Percentiles rank a stretch among this genome's conserved stretches.
Evolutionary conservation across 2,329 filamentous ascomycete species (phyloP).

Genomic region (Rhinocladiella similis): DNA sequence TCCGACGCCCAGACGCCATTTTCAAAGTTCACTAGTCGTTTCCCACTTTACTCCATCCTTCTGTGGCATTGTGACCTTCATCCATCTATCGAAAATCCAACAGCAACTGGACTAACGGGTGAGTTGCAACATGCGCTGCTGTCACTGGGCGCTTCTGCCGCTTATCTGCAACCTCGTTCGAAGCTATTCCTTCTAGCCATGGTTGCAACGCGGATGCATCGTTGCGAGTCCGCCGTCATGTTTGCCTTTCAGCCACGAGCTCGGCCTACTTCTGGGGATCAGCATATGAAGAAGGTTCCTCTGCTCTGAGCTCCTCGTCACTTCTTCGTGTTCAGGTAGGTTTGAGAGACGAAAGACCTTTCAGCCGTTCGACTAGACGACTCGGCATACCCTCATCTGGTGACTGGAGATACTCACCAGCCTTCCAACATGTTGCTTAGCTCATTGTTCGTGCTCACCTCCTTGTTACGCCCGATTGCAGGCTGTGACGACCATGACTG

Average conservation of each 20-base stretch:
- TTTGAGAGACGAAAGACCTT: no score
- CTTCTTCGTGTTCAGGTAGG: no score
- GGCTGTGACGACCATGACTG: constrained; percentile 29
- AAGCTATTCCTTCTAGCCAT: background rate
- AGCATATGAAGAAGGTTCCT: background rate
- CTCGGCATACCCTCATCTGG: background rate
- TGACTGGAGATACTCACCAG: background rate
- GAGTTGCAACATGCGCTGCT: background rate
- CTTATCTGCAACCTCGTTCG: background rate
- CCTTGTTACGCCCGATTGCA: constrained; percentile 3
- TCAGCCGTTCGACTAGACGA: background rate
- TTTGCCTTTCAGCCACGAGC: no score
- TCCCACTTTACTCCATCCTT: background rate
- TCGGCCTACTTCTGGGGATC: no score
- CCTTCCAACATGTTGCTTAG: constrained; percentile 17
- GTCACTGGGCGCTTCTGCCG: background rate
- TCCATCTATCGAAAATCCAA: background rate
- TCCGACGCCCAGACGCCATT: constrained; percentile 6
- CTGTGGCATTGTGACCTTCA: background rate
- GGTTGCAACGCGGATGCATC: no score
- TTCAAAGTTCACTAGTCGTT: background rate
- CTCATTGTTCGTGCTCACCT: constrained; percentile 7
- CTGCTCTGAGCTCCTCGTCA: background rate
- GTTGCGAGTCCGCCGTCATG: no score
- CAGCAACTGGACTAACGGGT: background rate